phyloP scores from a whole-genome alignment of 2,329 filamentous ascomycete genomes.

The Claviceps lovelessii region DNA sequence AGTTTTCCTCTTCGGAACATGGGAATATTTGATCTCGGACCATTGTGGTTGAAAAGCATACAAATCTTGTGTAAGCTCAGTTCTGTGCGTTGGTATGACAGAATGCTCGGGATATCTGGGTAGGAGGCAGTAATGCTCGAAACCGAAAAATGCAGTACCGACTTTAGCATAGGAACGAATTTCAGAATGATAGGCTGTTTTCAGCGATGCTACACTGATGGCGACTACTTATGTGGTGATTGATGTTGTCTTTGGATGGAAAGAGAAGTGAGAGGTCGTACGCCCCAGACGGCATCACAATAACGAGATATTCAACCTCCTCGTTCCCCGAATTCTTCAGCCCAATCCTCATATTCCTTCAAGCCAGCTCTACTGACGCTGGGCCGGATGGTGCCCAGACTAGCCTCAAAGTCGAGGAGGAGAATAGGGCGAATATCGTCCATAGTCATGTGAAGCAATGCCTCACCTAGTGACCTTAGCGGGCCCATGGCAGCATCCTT shows the following conservation, averaged over 20 bases:
- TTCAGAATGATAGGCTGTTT: background rate
- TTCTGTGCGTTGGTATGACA: background rate
- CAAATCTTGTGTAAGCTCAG: background rate
- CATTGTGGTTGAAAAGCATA: background rate
- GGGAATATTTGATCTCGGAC: background rate
- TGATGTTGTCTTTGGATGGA: background rate
- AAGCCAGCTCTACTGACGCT: slow-evolving; percentile 78
- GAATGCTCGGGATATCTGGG: background rate
- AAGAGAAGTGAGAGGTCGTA: background rate
- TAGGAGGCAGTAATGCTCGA: background rate
- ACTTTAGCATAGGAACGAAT: background rate
- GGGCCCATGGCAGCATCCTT: slow-evolving; percentile 98
- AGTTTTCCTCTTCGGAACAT: background rate
- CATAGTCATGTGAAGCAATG: slow-evolving; percentile 77
- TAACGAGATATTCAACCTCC: slow-evolving; percentile 42
- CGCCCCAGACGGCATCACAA: background rate
- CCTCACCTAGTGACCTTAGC: slow-evolving; percentile 76
- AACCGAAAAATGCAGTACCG: background rate
- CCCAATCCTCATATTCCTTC: slow-evolving; percentile 89
- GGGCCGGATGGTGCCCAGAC: slow-evolving; percentile 70
- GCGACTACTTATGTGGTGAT: background rate
- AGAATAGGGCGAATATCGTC: slow-evolving; percentile 84
- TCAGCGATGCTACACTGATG: background rate
- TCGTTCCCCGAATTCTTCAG: slow-evolving; percentile 78
- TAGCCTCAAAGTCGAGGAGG: slow-evolving; percentile 70